A percentile compares a stretch with the other conserved stretches of the same genome.
These are phyloP conservation scores for Paraphoma chrysanthemicola DNA, from an alignment of 2,329 filamentous ascomycete genomes.

Conservation along the genomic window DNA sequence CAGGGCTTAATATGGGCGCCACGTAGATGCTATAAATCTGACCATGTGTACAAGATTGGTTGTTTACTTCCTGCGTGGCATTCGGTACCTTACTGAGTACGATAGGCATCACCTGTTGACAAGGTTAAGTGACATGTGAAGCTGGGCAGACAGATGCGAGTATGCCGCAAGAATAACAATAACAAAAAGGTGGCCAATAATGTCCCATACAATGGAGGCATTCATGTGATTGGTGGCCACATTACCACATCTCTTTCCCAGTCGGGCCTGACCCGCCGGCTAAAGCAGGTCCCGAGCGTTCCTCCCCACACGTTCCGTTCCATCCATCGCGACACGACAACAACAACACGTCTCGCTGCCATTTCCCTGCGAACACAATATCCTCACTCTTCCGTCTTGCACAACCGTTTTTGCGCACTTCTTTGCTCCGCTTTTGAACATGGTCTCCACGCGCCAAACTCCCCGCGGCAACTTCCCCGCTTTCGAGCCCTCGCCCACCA, in stretches of 20 bases:
- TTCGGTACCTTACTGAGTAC: no score
- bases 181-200: not conserved
- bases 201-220: not conserved
- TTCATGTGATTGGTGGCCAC: not conserved
- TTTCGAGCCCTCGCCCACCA: slow-evolving; percentile 44
- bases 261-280: slow-evolving; percentile 5
- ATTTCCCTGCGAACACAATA: not conserved
- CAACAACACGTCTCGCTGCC: slow-evolving; percentile 6
- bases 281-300: slow-evolving; percentile 8
- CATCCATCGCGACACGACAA: slow-evolving; percentile 3
- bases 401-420: not conserved
- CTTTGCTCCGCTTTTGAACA: slow-evolving; percentile 14
- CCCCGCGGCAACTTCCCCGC: slow-evolving; percentile 45
- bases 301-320: slow-evolving; percentile 7
- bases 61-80: no score
- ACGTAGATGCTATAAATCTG: no score
- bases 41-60: no score
- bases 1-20: no score
- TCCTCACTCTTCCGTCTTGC: not conserved
- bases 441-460: slow-evolving; percentile 51
- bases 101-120: no score
- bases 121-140: no score
- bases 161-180: not conserved
- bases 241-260: slow-evolving; percentile 3
- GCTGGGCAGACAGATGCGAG: no score